Evolutionary conservation across 2,329 filamentous ascomycete species (phyloP), one percentile per base, ranked within the genome.

Genomic region (Diaporthe destruens): DNA sequence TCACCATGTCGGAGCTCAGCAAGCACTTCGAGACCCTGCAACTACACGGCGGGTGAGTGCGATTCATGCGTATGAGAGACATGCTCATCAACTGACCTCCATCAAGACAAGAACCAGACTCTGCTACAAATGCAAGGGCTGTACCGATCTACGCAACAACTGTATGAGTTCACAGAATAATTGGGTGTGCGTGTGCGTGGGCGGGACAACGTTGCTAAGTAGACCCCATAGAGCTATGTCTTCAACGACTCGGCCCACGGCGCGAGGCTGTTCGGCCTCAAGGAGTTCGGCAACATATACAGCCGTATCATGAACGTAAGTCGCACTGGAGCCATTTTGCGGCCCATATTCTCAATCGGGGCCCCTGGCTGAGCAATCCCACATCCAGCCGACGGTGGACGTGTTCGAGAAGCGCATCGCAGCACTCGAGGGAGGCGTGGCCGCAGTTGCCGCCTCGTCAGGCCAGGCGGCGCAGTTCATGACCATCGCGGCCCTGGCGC

Each of bases 211-310:
- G n/a, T 25, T 25, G 77, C 74, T 76, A 69, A 78, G 67, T 55
- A 47, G 34, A 36, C 32, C 34, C 56, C 57, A 54, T 76, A 95
- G 93, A 98, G 94, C 79, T 99, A 87, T 84, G 91, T 90, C 69
- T 99, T 99, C 89, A 93, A 98, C 89, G 94, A 98, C 86, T 98
- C 94, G 67, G 96, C 95, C 65, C 96, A 98, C 80, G 96, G 94
- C 75, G 96, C 96, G 71, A 92, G 95, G 82, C 92, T 99, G 54
- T 99, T 99, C 81, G 94, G 94, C 80, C 93, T 99, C 83, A 97
- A 98, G 86, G 95, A 98, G 85, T 93, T 94, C 79, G 96, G 95
- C 84, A 98, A 98, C 85, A 97, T 98, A 82, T 99, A 99, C 88
- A 96, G 92, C 82, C 94, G 96, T 76, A 95, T 99, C 79, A 94